Conservation (phyloP, 805 yeast species). For the Ascoidea rubescens region DNA sequence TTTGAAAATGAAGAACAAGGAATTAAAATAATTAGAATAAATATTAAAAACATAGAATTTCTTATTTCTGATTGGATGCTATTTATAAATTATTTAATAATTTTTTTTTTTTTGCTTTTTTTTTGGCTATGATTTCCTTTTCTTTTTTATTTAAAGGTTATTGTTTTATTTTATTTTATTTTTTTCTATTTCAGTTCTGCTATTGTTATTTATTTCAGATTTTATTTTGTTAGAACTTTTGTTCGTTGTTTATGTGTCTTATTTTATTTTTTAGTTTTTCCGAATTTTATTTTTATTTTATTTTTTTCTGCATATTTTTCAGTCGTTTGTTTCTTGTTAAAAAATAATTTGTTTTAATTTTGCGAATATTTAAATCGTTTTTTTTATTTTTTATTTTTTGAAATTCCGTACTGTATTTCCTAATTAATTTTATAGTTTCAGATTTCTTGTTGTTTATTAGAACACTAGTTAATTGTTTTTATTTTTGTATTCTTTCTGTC, state of each 20-base stretch:
- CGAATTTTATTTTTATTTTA: too few species aligned
- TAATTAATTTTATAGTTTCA: background rate
- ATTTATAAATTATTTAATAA: background rate
- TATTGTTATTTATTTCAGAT: too few species aligned
- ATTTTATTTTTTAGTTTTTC: too few species aligned
- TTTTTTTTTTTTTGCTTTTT: background rate
- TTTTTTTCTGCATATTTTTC: too few species aligned
- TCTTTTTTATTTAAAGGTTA: background rate
- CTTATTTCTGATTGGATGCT: background rate
- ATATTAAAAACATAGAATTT: background rate
- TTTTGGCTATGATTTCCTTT: background rate
- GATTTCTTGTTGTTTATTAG: background rate
- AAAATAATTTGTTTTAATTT: too few species aligned
- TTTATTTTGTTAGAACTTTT: too few species aligned
- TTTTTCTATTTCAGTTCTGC: background rate
- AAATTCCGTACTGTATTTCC: too few species aligned
- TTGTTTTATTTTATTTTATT: background rate
- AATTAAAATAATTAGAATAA: background rate
- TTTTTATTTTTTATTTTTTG: too few species aligned
- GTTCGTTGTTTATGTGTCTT: too few species aligned
- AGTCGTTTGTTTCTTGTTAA: too few species aligned
- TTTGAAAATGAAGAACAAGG: background rate
- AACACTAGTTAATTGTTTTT: background rate
- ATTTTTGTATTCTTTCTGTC: background rate
- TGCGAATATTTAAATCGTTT: too few species aligned